Conservation (phyloP, 148 eudicot species). For the Suaeda aralocaspica region DNA sequence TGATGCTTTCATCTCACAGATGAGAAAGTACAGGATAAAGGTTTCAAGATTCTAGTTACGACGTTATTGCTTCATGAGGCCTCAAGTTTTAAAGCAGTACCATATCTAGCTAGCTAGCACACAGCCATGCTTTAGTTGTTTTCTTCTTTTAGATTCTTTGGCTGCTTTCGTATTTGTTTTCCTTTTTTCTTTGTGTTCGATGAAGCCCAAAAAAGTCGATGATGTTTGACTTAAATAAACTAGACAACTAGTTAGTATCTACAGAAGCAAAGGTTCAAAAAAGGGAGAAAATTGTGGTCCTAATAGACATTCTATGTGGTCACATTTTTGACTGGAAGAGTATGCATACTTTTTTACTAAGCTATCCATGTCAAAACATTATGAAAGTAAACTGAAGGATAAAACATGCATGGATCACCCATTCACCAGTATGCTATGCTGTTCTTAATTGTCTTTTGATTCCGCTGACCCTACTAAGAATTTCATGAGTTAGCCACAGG, state of each 20-base stretch:
- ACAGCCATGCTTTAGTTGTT: not conserved
- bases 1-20: not conserved
- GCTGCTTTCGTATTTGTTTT: not conserved
- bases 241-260: not conserved
- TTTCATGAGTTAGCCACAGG: slow-evolving; percentile 20
- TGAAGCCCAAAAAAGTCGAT: not conserved
- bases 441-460: slow-evolving; percentile 1
- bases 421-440: slow-evolving; percentile 3
- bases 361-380: not conserved
- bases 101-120: slow-evolving; percentile 6
- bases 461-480: slow-evolving; percentile 5
- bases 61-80: not conserved
- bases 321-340: not conserved
- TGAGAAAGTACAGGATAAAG: not conserved
- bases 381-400: not conserved
- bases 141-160: slow-evolving; percentile 5
- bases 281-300: not conserved
- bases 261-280: not conserved
- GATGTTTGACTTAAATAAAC: slow-evolving; percentile 9
- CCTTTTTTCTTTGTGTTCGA: not conserved
- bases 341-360: not conserved
- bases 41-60: not conserved
- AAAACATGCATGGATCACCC: not conserved
- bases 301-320: not conserved
- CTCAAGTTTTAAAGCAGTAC: slow-evolving; percentile 2